Conservation (phyloP, 2,329 filamentous ascomycete species). For the Phialophora macrospora region DNA sequence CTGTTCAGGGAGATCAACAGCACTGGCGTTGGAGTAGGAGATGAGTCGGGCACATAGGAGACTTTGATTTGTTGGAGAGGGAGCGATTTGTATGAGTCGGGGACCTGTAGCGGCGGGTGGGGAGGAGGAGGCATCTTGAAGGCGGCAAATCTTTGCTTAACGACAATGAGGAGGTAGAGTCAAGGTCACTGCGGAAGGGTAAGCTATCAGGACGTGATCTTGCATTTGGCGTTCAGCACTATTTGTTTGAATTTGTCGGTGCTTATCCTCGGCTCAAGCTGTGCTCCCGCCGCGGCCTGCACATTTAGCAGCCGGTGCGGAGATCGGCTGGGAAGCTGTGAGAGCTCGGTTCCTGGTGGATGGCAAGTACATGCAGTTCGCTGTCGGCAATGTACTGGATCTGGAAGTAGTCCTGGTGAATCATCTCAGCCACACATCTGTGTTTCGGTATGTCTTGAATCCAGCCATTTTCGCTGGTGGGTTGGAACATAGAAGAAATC, state of each 20-base stretch:
- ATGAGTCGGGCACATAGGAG: constrained; percentile 49
- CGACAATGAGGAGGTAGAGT: background rate
- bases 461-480: background rate
- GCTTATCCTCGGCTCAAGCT: constrained; percentile 17
- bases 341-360: background rate
- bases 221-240: background rate
- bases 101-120: constrained; percentile 37
- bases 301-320: constrained; percentile 7
- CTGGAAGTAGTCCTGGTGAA: background rate
- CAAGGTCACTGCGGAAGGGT: background rate
- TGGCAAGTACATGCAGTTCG: background rate
- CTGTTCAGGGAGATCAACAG: constrained; percentile 69
- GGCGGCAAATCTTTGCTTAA: background rate
- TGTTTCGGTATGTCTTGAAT: background rate
- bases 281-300: constrained; percentile 13
- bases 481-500: background rate
- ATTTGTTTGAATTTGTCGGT: background rate
- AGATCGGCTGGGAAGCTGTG: background rate
- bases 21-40: constrained; percentile 63
- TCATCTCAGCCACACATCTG: background rate
- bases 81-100: constrained; percentile 45
- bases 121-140: constrained; percentile 32
- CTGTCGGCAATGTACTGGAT: background rate
- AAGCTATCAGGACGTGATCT: background rate
- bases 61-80: constrained; percentile 44